Percentiles rank a stretch among this genome's conserved stretches.
Evolutionary conservation across 305 asterid genomes (phyloP).

Genomic region (Fraxinus sp.): DNA sequence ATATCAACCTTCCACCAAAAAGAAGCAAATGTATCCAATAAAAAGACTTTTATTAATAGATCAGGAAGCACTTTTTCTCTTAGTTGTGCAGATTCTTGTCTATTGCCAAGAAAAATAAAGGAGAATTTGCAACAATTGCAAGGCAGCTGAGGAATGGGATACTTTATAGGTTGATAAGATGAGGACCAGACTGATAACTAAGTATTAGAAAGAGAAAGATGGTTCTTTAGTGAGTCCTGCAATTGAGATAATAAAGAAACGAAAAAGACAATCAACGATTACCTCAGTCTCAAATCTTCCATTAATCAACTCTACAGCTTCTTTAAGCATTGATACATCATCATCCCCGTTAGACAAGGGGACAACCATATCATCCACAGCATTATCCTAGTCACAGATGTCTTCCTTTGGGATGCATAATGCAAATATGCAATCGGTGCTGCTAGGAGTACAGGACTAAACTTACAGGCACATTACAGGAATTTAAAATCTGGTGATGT

Average conservation of each 20-base stretch:
- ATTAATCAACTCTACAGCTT: slow-evolving; percentile 68
- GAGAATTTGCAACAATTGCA: neutral
- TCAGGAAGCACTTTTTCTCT: neutral
- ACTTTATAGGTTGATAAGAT: neutral
- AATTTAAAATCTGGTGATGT: too few relatives aligned
- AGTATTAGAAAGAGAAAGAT: neutral
- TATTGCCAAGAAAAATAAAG: neutral
- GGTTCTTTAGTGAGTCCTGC: neutral
- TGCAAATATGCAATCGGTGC: too few relatives aligned
- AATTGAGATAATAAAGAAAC: neutral
- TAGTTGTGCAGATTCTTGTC: neutral
- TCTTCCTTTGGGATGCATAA: slow-evolving; percentile 68
- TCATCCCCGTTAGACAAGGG: slow-evolving; percentile 75
- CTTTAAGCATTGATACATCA: slow-evolving; percentile 85
- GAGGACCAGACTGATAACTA: neutral
- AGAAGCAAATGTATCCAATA: neutral
- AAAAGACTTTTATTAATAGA: neutral
- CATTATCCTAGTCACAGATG: slow-evolving; percentile 76
- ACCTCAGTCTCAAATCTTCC: slow-evolving; percentile 96
- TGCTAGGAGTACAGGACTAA: too few relatives aligned
- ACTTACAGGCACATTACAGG: too few relatives aligned
- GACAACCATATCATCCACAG: slow-evolving; percentile 86
- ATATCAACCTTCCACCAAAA: neutral
- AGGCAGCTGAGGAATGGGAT: neutral
- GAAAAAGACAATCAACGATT: slow-evolving; percentile 3